Evolutionary conservation across 768 basidiomycete genomes (phyloP).

Genomic region (Tylopilus vinaceipallidus): DNA sequence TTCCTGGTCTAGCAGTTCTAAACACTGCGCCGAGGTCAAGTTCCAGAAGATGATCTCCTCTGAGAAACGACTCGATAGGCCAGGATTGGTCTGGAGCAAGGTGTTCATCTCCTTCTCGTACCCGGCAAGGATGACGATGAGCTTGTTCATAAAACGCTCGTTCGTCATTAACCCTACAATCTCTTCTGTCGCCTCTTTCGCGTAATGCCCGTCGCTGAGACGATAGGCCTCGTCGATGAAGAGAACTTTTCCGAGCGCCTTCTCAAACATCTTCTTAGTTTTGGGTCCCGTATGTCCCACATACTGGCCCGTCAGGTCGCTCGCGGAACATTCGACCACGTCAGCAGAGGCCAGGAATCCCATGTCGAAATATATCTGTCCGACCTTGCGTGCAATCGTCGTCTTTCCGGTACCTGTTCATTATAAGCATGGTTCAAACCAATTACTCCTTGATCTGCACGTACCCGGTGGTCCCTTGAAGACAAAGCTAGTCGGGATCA

Average conservation of each 20-base stretch:
- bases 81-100: conserved; percentile 56
- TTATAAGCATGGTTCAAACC: too few species aligned
- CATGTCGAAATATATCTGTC: conserved; percentile 63
- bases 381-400: conserved; percentile 59
- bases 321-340: conserved; percentile 68
- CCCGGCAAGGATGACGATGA: conserved; percentile 68
- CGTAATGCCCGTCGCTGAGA: conserved; percentile 57
- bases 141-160: conserved; percentile 52
- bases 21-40: conserved; percentile 47
- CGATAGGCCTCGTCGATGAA: conserved; percentile 76
- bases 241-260: conserved; percentile 63
- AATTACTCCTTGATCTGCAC: too few species aligned
- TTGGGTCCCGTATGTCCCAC: conserved; percentile 74
- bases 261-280: conserved; percentile 56
- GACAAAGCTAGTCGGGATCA: conserved; percentile 64
- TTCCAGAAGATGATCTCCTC: conserved; percentile 56
- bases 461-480: conserved; percentile 78
- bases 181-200: conserved; percentile 72
- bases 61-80: conserved; percentile 67
- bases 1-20: conserved; percentile 47
- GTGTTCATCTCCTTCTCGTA: conserved; percentile 67
- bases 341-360: conserved; percentile 48
- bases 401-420: conserved; percentile 60
- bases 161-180: conserved; percentile 62
- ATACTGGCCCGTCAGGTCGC: conserved; percentile 67